Base-by-base conservation (phyloP, 495 filamentous ascomycete genomes). In the Hypoxylon lienhwacheense region DNA sequence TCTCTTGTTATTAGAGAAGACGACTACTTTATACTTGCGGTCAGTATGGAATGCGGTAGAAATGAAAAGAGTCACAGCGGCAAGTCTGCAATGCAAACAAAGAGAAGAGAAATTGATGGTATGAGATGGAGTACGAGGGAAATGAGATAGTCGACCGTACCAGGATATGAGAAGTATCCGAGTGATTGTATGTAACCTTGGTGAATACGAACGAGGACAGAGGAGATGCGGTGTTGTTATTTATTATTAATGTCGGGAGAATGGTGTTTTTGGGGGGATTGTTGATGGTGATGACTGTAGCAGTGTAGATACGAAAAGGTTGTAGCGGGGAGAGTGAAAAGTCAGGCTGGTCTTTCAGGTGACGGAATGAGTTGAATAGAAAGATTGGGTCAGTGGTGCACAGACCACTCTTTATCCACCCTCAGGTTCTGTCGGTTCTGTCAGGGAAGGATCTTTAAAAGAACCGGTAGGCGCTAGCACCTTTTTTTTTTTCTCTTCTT, bases 41-140 rank as follows among this genome's bases (percentile, higher is more conserved):
- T 68, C 57, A 66, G 63, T 59, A 53, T 55, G 53, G 62, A 63
- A 56, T 59, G 56, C 36, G 54, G 65, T 16, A 49, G 48, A 59
- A 59, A 54, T 54, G 29, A 47, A 60, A 59, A 42, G 58, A 62
- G 67, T 47, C 41, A 22, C 14, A 48, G 22, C 41, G 58, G 52
- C 47, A 5, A 57, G 47, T 47, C 41, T 31, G n/a, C n/a, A n/a
- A n/a, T 32, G 59, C 40, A 39, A 25, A 37, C 32, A 46, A 28
- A 49, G 37, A 31, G 14, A 41, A 17, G 52, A 26, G 53, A 58
- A 50, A 40, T 53, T 53, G 41, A 53, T 35, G 28, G 40, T 39
- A 10, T 26, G 5, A 26, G 24, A 4, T 8, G 24, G 24, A 8
- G n/a, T n/a, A n/a, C n/a, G n/a, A n/a, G 32, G 16, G 10, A 31